Conservation (phyloP, 2,329 filamentous ascomycete genomes). For the Ascosphaera pollenicola region DNA sequence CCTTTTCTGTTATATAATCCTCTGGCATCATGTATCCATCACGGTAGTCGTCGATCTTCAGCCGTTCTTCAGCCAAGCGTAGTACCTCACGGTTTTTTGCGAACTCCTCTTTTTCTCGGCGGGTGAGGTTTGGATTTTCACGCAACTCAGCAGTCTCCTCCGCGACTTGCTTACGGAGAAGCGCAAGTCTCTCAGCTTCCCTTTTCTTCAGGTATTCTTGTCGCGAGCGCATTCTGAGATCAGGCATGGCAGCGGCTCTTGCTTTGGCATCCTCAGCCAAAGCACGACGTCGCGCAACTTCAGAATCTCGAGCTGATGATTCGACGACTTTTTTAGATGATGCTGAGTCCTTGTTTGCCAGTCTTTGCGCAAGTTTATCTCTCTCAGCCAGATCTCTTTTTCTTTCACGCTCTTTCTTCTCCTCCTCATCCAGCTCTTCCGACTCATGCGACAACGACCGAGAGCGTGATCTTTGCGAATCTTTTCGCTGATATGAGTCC, state of each 20-base stretch:
- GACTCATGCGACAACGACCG: constrained; percentile 11
- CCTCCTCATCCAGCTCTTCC: constrained; percentile 35
- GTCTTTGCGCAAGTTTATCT: constrained; percentile 56
- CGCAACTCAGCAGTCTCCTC: constrained; percentile 69
- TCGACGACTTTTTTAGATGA: constrained; percentile 47
- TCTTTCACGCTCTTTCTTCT: constrained; percentile 33
- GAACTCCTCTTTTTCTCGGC: constrained; percentile 69
- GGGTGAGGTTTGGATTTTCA: constrained; percentile 52
- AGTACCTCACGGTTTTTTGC: constrained; percentile 68
- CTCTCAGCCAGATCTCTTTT: constrained; percentile 50
- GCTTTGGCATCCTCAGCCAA: constrained; percentile 46
- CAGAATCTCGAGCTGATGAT: constrained; percentile 31
- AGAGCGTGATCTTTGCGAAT: constrained; percentile 6
- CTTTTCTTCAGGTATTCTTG: constrained; percentile 90
- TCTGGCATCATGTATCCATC: constrained; percentile 89
- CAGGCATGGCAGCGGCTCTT: constrained; percentile 50
- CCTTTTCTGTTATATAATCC: constrained; percentile 85
- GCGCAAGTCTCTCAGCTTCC: constrained; percentile 60
- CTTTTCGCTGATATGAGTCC: not conserved
- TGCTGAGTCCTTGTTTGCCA: constrained; percentile 49
- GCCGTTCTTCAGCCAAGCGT: constrained; percentile 59
- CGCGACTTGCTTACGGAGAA: constrained; percentile 74
- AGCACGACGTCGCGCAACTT: constrained; percentile 36
- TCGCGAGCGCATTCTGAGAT: constrained; percentile 61
- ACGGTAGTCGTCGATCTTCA: constrained; percentile 72